phyloP scores from a whole-genome alignment of 805 yeast genomes.

The Yamadazyma takamatsuzukensis region DNA sequence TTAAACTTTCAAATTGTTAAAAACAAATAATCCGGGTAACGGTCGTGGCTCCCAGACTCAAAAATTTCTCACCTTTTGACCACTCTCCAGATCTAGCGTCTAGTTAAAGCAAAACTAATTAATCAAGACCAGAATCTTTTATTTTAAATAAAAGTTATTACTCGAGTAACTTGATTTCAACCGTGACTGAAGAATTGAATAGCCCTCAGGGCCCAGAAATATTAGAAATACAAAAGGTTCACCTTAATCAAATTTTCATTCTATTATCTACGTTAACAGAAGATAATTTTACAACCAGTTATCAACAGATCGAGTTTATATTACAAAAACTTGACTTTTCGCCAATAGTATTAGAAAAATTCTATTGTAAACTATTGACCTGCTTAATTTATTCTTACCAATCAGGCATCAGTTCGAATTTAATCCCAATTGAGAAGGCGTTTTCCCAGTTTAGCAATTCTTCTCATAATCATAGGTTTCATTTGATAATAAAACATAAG shows the following conservation, averaged over 20 bases:
- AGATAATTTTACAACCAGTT: conserved; percentile 36
- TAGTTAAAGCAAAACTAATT: too few relatives aligned
- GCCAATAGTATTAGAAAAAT: conserved; percentile 2
- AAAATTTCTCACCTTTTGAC: too few relatives aligned
- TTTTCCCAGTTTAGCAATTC: conserved; percentile 2
- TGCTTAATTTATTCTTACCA: conserved; percentile 1
- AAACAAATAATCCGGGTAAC: too few relatives aligned
- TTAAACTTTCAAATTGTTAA: too few relatives aligned
- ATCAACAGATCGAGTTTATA: conserved; percentile 46
- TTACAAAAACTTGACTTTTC: conserved; percentile 5
- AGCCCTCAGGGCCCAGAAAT: conserved; percentile 41
- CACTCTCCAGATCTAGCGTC: too few relatives aligned
- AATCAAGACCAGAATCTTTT: too few relatives aligned
- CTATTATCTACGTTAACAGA: conserved; percentile 43
- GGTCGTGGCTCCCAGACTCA: too few relatives aligned
- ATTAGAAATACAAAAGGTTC: conserved; percentile 34
- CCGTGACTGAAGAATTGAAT: conserved; percentile 32
- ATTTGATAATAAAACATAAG: too few relatives aligned
- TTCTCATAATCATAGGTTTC: too few relatives aligned
- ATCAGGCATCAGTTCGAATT: too few relatives aligned
- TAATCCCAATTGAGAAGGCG: conserved; percentile 8
- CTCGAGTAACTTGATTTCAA: conserved; percentile 8
- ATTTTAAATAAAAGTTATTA: too few relatives aligned
- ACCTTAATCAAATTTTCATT: conserved; percentile 52
- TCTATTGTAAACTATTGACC: conserved; percentile 5